Percentiles rank a stretch among this genome's conserved stretches.
Evolutionary conservation across 176 grass and related monocot genomes (phyloP).

Genomic region (Saccharum spontaneum): DNA sequence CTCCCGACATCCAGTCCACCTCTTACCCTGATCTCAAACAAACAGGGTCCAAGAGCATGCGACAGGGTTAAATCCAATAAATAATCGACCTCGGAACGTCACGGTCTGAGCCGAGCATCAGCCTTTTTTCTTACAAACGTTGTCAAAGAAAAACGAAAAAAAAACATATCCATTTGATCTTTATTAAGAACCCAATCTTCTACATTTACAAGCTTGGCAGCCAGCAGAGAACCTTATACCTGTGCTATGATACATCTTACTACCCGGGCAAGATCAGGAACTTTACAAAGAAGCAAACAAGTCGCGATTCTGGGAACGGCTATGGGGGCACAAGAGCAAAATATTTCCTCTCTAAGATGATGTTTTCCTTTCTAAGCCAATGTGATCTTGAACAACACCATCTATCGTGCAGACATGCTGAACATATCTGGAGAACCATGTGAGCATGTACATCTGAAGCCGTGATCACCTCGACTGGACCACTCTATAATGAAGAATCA

Average conservation of each 20-base stretch:
- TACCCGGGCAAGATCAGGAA: conserved; percentile 41
- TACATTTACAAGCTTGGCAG: conserved; percentile 54
- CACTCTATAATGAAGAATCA: conserved; percentile 92
- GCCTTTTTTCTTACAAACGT: not conserved
- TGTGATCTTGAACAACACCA: conserved; percentile 22
- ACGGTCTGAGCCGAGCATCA: not conserved
- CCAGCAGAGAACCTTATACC: conserved; percentile 50
- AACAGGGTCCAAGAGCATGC: not conserved
- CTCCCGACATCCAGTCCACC: not conserved
- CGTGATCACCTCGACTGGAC: conserved; percentile 55
- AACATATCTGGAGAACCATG: conserved; percentile 20
- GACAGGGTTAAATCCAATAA: not conserved
- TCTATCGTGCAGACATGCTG: not conserved
- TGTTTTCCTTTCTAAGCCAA: conserved; percentile 22
- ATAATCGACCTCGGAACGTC: not conserved
- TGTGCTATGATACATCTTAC: conserved; percentile 55
- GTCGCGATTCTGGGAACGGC: not conserved
- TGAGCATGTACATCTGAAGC: conserved; percentile 25
- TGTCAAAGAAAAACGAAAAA: not conserved
- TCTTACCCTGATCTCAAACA: not conserved
- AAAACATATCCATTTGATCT: conserved; percentile 19
- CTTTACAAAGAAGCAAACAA: conserved; percentile 47
- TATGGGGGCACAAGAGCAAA: not conserved
- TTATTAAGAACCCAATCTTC: conserved; percentile 46
- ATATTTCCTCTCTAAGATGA: conserved; percentile 10